Base-by-base conservation (phyloP, 257 asterid genomes). In the Anisodus acutangulus region DNA sequence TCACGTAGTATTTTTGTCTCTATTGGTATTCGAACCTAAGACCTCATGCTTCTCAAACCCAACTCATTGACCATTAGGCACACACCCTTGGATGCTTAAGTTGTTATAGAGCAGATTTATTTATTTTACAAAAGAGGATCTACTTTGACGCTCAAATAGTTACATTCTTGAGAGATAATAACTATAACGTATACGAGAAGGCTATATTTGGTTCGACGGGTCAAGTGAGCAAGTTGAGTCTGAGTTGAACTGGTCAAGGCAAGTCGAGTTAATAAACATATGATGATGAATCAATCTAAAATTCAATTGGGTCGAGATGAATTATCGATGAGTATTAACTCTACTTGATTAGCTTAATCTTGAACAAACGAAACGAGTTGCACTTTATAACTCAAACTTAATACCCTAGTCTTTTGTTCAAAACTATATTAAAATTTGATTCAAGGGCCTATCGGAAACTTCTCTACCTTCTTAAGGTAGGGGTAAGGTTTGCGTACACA, bases 221-320 rank as follows among this genome's bases (percentile, higher is more conserved):
- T 70, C 35, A 9, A 17, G 35, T 70, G 16, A 70, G 35, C 16
- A 1, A 70, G 16, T 70, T 16, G 31, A 41, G 79, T 70, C 35
- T 31, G 1, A 31, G 35, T 39, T 69, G 78, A 41, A 39, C 54
- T 39, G 4, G 78, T 69, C 54, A 69, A 68, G 16, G 16, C 51
- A 17, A 7, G 2, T 35, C 15, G 35, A 41, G 79, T 70, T 41
- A 12, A 41, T 17, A 47, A 70, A 16, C 0, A 0, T 41, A 17
- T 41, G 79, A 70, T 41, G 54, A 70, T 70, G 55, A 70, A 49
- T n/a, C 35, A 41, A 35, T 41, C 15, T n/a, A 45, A n/a, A 10
- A 45, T 45, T 45, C 41, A 72, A 72, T 72, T 45, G 59, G 39
- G 80, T 72, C 26, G 79, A 41, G 55, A 70, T 70, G 55, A 70